Conservation (phyloP, 352 stramenopile genomes). For the Pythium phragmiticola region DNA sequence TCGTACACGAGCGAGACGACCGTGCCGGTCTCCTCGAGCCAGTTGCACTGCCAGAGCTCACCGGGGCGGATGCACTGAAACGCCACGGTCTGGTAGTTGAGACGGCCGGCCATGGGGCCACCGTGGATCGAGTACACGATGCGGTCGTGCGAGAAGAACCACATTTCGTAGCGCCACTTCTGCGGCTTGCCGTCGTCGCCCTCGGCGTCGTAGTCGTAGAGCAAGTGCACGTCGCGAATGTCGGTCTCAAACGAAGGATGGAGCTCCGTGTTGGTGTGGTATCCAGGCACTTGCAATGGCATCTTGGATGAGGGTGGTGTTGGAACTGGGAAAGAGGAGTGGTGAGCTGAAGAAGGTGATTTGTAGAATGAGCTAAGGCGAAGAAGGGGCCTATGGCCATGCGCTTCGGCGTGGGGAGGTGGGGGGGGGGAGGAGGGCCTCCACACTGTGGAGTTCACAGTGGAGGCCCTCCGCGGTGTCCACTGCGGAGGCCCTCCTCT, state of each 20-base stretch:
- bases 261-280: conserved; percentile 55
- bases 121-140: conserved; percentile 63
- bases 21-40: conserved; percentile 57
- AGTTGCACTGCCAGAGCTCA: conserved; percentile 65
- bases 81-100: conserved; percentile 59
- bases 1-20: conserved; percentile 55
- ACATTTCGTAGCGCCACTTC: conserved; percentile 67
- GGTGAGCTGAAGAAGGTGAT: neutral
- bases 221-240: conserved; percentile 49
- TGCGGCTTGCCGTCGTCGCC: conserved; percentile 38
- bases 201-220: conserved; percentile 58
- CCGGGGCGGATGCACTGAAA: conserved; percentile 57
- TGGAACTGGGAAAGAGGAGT: neutral
- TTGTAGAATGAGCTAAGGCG: neutral
- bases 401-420: neutral
- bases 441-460: too few relatives aligned
- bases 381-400: neutral
- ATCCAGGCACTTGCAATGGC: conserved; percentile 35
- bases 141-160: conserved; percentile 55
- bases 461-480: too few relatives aligned
- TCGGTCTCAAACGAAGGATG: conserved; percentile 56
- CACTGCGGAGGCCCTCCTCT: too few relatives aligned
- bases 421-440: too few relatives aligned
- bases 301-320: neutral
- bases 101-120: conserved; percentile 47